Evolutionary conservation across 1,284 basidiomycete genomes (phyloP).

Genomic region (Cryptococcus deneoformans): DNA sequence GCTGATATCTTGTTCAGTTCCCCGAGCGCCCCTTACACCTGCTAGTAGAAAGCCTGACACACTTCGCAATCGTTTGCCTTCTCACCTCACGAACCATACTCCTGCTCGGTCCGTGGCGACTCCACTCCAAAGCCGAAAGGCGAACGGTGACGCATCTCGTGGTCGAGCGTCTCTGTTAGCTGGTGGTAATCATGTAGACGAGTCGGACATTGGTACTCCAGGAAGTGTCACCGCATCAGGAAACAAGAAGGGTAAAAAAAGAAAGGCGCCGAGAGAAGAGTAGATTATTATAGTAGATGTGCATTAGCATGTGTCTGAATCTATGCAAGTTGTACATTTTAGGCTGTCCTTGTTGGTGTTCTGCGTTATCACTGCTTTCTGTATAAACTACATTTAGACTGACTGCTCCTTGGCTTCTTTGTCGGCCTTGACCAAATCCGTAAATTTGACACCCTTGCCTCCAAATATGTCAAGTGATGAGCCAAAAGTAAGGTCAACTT

Average conservation of each 20-base stretch:
- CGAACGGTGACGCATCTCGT: constrained; percentile 9
- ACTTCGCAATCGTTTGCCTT: background rate
- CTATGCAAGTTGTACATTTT: too few relatives aligned
- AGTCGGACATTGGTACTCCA: constrained; percentile 3
- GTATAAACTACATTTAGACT: background rate
- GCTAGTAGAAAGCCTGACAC: constrained; percentile 2
- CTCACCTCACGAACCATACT: constrained; percentile 2
- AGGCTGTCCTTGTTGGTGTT: too few relatives aligned
- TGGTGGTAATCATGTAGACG: constrained; percentile 1
- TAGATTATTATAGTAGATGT: constrained; percentile 1
- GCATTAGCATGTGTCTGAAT: background rate
- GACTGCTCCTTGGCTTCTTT: constrained; percentile 20
- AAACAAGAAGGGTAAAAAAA: constrained; percentile 16
- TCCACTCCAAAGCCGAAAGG: constrained; percentile 3
- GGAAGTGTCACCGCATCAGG: constrained; percentile 3
- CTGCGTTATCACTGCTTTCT: too few relatives aligned
- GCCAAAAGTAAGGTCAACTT: constrained; percentile 93
- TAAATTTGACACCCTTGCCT: constrained; percentile 66
- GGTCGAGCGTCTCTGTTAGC: background rate
- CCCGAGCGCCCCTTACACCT: background rate
- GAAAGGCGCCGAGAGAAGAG: constrained; percentile 13
- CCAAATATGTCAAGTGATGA: constrained; percentile 90
- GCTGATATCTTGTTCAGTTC: background rate
- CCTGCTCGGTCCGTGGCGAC: background rate
- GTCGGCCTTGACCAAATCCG: constrained; percentile 60